phyloP scores from a whole-genome alignment of 2,329 filamentous ascomycete species.

The Colletotrichum sp. region DNA sequence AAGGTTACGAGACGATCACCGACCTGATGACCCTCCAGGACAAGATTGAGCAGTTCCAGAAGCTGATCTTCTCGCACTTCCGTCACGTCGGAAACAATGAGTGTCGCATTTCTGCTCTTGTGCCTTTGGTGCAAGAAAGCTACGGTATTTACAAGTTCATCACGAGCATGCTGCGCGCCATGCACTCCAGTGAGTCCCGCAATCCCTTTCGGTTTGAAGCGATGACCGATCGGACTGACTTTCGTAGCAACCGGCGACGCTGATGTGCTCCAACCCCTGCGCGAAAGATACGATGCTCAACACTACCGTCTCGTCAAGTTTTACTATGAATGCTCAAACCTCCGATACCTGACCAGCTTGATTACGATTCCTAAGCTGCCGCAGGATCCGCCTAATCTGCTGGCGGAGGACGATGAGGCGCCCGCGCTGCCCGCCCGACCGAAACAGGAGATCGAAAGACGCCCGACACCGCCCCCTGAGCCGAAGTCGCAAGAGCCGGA shows the following conservation, averaged over 20 bases:
- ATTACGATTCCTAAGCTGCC: conserved; percentile 97
- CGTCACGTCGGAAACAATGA: conserved; percentile 92
- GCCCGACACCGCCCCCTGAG: conserved; percentile 72
- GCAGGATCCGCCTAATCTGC: conserved; percentile 88
- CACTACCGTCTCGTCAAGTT: conserved; percentile 97
- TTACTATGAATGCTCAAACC: conserved; percentile 98
- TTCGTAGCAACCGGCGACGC: conserved; percentile 83
- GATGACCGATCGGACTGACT: conserved; percentile 25
- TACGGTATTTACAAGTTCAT: conserved; percentile 99
- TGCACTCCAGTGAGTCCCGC: conserved; percentile 83
- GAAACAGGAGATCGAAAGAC: conserved; percentile 74
- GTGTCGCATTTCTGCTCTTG: conserved; percentile 91
- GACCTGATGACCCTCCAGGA: conserved; percentile 97
- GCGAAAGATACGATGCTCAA: conserved; percentile 90
- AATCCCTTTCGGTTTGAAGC: not conserved
- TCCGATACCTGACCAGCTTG: conserved; percentile 93
- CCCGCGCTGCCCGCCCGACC: conserved; percentile 83
- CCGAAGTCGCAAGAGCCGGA: conserved; percentile 82
- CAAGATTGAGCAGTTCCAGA: conserved; percentile 98
- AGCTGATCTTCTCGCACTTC: conserved; percentile 97
- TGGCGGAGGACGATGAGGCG: conserved; percentile 83
- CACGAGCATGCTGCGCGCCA: conserved; percentile 97
- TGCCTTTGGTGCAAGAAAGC: conserved; percentile 94
- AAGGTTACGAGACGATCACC: conserved; percentile 95
- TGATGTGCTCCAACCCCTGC: conserved; percentile 87